Evolutionary conservation across 2,329 filamentous ascomycete genomes (phyloP).

Genomic region (Annulohypoxylon truncatum): DNA sequence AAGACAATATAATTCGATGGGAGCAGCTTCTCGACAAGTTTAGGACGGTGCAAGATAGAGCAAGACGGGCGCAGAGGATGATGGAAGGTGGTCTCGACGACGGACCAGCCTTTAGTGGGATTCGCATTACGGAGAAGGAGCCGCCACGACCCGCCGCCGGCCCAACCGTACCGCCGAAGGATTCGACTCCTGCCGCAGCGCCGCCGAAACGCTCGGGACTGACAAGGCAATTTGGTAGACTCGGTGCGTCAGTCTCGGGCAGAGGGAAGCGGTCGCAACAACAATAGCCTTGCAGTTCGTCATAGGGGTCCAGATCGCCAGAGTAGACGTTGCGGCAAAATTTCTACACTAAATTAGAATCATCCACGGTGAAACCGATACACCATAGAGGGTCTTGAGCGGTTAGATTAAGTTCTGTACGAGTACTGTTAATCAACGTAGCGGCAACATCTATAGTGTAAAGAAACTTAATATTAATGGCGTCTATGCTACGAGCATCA

Average conservation of each 20-base stretch:
- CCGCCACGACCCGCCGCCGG: conserved; percentile 50
- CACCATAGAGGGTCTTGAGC: conserved; percentile 6
- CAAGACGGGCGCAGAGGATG: conserved; percentile 75
- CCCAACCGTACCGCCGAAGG: conserved; percentile 62
- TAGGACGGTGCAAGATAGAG: conserved; percentile 86
- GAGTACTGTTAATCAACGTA: conserved; percentile 22
- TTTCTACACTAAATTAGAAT: neutral
- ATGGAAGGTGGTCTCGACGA: conserved; percentile 64
- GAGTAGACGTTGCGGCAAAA: neutral
- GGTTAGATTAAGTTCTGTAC: conserved; percentile 30
- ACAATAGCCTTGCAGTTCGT: conserved; percentile 37
- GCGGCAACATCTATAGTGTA: conserved; percentile 37
- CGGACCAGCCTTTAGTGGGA: conserved; percentile 56
- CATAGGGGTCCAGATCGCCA: neutral
- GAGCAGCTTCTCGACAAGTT: conserved; percentile 95
- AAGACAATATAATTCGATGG: conserved; percentile 90
- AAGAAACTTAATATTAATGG: conserved; percentile 36
- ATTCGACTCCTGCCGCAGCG: conserved; percentile 56
- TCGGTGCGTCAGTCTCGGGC: conserved; percentile 77
- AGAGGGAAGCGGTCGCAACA: conserved; percentile 66
- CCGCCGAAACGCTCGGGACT: conserved; percentile 71
- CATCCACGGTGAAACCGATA: neutral
- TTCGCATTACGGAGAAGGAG: conserved; percentile 58
- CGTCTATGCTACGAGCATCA: neutral
- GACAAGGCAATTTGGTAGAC: conserved; percentile 74